Base-by-base conservation (phyloP, 2,329 filamentous ascomycete species). In the Triangularia setosa region DNA sequence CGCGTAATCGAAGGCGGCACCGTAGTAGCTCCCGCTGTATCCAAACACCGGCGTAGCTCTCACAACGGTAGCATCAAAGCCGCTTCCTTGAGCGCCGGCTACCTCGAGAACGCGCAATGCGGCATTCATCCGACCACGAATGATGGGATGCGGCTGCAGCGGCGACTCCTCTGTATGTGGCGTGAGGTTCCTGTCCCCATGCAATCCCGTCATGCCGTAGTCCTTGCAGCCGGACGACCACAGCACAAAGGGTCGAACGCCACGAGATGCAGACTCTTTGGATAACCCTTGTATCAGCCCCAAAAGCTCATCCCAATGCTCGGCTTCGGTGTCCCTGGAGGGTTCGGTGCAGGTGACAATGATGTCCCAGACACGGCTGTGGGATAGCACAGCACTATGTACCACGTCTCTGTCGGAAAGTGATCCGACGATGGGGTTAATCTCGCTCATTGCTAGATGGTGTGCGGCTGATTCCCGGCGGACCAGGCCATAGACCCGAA, bases 221-320 rank as follows among this genome's bases (percentile, higher is more conserved):
- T 83, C 81, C 64, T 83, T 83, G 70, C 81, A 83, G 0, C 81
- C 81, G 2, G 78, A 81, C 9, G 76, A 79, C 69, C 78, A 78
- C 2, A 83, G 74, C 4, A 83, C 76, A 0, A 83, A 70, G 0
- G 80, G 78, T 18, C 72, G 72, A 1, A 76, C 70, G 6, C 76
- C 77, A 4, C 72, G 64, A 1, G 66, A 61, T 25, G 74, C 76
- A 24, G 76, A 78, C 3, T 69, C 69, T 1, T 69, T 63, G 0
- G 78, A 74, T 1, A 83, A 62, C 0, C 56, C 65, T 1, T 69
- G 72, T 0, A 83, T 67, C 4, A 82, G 67, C 0, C 65, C 56
- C 0, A 79, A 65, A 4, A 77, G 69, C 30, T 79, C 73, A 0
- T 72, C 67, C 63, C 76, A 81, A 67, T 82, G 78, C 1, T 70